A percentile compares a stretch with the other conserved stretches of the same genome.
These are phyloP conservation scores for Calonectria pseudoreteaudii DNA, from an alignment of 2,329 filamentous ascomycete genomes.

Conservation along the genomic window DNA sequence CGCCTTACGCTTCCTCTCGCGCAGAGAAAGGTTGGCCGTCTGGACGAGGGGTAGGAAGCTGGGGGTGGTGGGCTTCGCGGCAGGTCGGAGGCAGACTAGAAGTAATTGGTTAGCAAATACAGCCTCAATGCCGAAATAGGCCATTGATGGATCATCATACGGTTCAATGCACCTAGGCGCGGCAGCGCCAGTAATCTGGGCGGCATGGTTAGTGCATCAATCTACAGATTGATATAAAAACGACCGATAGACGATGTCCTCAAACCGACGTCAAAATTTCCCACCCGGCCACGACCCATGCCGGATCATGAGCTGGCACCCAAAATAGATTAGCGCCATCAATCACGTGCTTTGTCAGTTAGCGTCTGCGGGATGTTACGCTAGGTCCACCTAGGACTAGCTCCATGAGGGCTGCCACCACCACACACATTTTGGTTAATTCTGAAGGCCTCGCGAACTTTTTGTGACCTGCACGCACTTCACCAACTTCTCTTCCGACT, in stretches of 20 bases:
- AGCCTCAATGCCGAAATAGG: neutral
- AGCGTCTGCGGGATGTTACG: neutral
- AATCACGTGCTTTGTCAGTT: constrained; percentile 47
- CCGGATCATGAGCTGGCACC: neutral
- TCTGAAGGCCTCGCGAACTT: constrained; percentile 56
- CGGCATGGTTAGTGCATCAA: constrained; percentile 67
- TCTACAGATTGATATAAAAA: constrained; percentile 33
- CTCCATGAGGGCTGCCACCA: constrained; percentile 45
- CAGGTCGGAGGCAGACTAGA: constrained; percentile 71
- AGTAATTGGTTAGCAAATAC: constrained; percentile 41
- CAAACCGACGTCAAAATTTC: constrained; percentile 50
- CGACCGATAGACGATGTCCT: constrained; percentile 35
- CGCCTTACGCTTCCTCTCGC: constrained; percentile 73
- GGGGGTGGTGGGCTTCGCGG: constrained; percentile 57
- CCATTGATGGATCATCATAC: constrained; percentile 58
- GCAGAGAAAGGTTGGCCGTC: constrained; percentile 71
- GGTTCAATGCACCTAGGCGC: constrained; percentile 68
- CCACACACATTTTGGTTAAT: constrained; percentile 57
- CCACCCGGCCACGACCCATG: constrained; percentile 34
- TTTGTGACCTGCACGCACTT: constrained; percentile 48
- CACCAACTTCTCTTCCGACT: constrained; percentile 44
- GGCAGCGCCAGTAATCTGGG: constrained; percentile 73
- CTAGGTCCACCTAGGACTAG: constrained; percentile 39
- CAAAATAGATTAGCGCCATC: constrained; percentile 28
- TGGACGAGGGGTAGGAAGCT: constrained; percentile 71